phyloP scores from a whole-genome alignment of 441 rosid genomes.

The Bruguiera hainesii region DNA sequence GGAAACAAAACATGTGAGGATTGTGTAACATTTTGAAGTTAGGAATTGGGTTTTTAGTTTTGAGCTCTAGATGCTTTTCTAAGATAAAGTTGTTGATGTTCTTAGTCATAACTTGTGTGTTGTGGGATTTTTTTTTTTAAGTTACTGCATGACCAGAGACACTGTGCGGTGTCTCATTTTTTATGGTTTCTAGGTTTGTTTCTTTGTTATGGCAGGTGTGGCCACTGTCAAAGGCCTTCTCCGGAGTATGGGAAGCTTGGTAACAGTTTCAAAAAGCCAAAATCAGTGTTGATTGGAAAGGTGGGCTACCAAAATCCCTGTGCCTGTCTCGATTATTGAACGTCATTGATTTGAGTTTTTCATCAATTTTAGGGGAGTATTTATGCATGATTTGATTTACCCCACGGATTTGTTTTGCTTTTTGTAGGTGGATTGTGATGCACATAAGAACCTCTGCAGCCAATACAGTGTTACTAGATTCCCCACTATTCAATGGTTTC shows the following conservation, averaged over 20 bases:
- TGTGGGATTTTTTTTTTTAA: no score
- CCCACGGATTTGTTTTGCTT: slow-evolving; percentile 9
- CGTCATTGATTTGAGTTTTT: background rate
- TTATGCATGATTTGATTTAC: no score
- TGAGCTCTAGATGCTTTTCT: no score
- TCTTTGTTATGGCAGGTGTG: slow-evolving; percentile 56
- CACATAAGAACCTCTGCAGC: slow-evolving; percentile 74
- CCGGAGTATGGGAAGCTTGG: slow-evolving; percentile 92
- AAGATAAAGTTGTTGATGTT: no score
- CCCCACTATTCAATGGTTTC: slow-evolving; percentile 92
- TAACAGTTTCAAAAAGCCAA: slow-evolving; percentile 87
- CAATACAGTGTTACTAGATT: slow-evolving; percentile 84
- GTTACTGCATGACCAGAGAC: no score
- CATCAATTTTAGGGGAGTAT: background rate
- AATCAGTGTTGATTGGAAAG: slow-evolving; percentile 85
- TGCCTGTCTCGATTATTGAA: background rate
- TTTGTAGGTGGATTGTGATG: slow-evolving; percentile 90
- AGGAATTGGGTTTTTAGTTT: no score
- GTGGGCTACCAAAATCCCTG: slow-evolving; percentile 28
- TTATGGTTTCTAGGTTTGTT: no score
- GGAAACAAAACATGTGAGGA: no score
- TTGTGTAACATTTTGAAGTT: no score
- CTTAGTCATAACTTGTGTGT: no score
- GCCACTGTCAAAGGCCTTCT: slow-evolving; percentile 94
- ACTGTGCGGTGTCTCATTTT: no score